A percentile compares a stretch with the other conserved stretches of the same genome.
phyloP scores from a whole-genome alignment of 176 grass and related monocot genomes.

The Phyllostachys edulis region DNA sequence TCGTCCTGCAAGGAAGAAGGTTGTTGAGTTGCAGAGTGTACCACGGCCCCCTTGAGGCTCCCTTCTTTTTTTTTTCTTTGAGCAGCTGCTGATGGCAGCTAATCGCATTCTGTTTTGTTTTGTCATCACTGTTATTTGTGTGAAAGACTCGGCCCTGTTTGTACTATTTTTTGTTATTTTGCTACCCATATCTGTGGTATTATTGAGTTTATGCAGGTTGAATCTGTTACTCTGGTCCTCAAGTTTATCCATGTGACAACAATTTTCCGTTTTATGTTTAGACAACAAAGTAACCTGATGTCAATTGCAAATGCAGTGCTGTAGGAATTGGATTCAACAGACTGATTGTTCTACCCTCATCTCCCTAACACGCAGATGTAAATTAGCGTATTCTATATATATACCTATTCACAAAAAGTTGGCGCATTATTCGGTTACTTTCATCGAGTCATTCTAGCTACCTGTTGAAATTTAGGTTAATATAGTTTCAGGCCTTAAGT shows the following conservation, averaged over 20 bases:
- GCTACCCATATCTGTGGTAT: background rate
- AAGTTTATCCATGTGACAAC: background rate
- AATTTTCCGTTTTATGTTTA: background rate
- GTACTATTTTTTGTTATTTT: slow-evolving; percentile 2
- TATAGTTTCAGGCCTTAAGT: background rate
- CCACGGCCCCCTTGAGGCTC: slow-evolving; percentile 36
- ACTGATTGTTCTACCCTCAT: background rate
- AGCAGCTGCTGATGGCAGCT: slow-evolving; percentile 8
- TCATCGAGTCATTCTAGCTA: background rate
- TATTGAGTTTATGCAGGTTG: background rate
- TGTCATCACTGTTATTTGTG: background rate
- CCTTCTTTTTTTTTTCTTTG: background rate
- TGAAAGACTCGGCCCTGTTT: slow-evolving; percentile 7
- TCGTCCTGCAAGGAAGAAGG: slow-evolving; percentile 71
- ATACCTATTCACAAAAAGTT: too few relatives aligned
- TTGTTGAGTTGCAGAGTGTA: slow-evolving; percentile 57
- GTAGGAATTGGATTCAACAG: background rate
- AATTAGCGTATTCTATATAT: background rate
- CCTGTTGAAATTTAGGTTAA: background rate
- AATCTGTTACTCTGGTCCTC: slow-evolving; percentile 17
- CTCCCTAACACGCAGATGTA: background rate
- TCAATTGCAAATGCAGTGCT: background rate
- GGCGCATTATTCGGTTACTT: background rate
- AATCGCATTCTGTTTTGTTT: slow-evolving; percentile 21
- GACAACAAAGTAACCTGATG: background rate